Base-by-base conservation (phyloP, 2,329 filamentous ascomycete species). In the Elsinoe necatrix region DNA sequence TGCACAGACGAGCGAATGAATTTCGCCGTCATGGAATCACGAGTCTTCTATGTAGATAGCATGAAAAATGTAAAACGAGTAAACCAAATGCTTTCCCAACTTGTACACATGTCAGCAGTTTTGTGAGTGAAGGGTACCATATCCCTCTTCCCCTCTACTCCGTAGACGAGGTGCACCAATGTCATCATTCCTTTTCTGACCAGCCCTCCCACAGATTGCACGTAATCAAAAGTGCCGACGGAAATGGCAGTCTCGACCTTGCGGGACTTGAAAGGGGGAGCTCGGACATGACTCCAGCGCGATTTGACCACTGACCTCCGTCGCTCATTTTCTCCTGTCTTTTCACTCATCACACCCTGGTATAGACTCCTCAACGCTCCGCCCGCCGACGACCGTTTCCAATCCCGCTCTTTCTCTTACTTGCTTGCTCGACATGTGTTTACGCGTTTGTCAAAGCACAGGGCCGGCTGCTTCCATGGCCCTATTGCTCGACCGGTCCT, bases 11-110 rank as follows among this genome's bases (percentile, higher is more conserved):
- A 37, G 48, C 48, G 48, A 52, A 11, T 14, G 23, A 2, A 39
- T 12, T n/a, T 27, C 48, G 29, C 34, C 48, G 34, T 11, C 25
- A 52, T 23, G 20, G 25, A 2, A 18, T 52, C 11, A 52, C 48
- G 48, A 52, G 12, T 52, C 31, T 52, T 52, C 48, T 52, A 39
- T 52, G 48, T 52, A 52, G 34, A 52, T 52, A 52, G 25, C 25
- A 39, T 35, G 47, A 52, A 39, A 52, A 34, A 34, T 34, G 29
- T 34, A 52, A 31, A 23, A 52, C n/a, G n/a, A n/a, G n/a, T 34
- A 4, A 21, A 21, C 39, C 29, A 52, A 52, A 39, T 3, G 16
- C n/a, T 8, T 2, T 52, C 25, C 16, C 1, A 3, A 8, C 23
- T 12, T 27, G 3, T 27, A 25, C 23, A n/a, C n/a, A n/a, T n/a